Percentiles rank a stretch among this genome's conserved stretches.
Conservation (phyloP, 1,284 basidiomycete species). For the Marasmius sp. region DNA sequence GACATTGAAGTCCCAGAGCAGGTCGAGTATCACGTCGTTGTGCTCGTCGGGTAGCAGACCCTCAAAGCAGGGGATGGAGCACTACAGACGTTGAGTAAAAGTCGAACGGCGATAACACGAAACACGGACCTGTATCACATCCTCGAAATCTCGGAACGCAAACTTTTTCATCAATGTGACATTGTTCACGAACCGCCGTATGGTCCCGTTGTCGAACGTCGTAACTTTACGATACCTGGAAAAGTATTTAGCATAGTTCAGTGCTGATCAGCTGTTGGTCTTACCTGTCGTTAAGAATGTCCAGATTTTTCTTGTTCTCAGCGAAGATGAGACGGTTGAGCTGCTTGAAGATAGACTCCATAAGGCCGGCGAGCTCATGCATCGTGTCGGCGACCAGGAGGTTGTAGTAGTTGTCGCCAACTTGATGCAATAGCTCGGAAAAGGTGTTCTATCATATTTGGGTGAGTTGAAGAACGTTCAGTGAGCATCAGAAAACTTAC, state of each 20-base stretch:
- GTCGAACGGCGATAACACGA: neutral
- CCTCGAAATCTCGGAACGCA: conserved; percentile 32
- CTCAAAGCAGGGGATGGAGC: conserved; percentile 23
- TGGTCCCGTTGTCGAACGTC: conserved; percentile 15
- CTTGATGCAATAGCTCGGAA: neutral
- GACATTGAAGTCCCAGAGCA: conserved; percentile 9
- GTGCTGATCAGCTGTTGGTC: neutral
- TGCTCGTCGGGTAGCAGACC: conserved; percentile 16
- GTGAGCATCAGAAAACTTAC: neutral
- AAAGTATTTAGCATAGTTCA: neutral
- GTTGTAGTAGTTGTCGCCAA: neutral
- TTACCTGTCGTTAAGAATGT: neutral
- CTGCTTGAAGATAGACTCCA: neutral
- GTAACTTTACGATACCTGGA: neutral
- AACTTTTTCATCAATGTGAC: conserved; percentile 30
- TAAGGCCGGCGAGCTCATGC: neutral
- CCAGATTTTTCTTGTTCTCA: neutral
- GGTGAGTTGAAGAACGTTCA: neutral
- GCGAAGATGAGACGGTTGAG: neutral
- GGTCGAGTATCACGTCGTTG: conserved; percentile 7
- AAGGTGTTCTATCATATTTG: neutral
- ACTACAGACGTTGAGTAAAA: conserved; percentile 4
- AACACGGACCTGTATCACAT: conserved; percentile 29
- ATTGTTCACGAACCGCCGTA: conserved; percentile 27
- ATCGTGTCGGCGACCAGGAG: neutral